phyloP scores from a whole-genome alignment of 1,139 yeast genomes.

The Saccharomycopsis hybrid region DNA sequence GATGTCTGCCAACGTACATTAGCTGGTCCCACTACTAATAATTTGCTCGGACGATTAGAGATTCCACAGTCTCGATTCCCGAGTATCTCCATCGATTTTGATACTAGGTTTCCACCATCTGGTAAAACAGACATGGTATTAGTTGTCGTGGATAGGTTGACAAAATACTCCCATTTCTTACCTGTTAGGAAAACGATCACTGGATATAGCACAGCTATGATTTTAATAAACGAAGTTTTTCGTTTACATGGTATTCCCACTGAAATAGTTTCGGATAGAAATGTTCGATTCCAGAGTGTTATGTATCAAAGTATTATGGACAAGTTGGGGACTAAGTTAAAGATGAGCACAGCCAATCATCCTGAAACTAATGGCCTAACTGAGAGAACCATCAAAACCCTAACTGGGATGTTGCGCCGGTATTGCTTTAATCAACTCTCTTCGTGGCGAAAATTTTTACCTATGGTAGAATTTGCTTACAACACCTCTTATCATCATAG shows the following conservation, averaged over 20 bases:
- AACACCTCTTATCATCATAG: neutral
- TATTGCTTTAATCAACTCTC: neutral
- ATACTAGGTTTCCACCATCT: neutral
- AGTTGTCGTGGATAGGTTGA: neutral
- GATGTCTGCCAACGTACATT: neutral
- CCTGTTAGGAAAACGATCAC: neutral
- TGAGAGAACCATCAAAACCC: neutral
- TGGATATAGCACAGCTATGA: neutral
- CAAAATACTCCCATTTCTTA: neutral
- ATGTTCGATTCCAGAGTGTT: neutral
- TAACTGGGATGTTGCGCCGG: neutral
- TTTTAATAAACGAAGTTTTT: neutral
- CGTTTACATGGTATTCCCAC: neutral
- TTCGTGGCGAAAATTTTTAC: neutral
- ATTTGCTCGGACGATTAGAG: neutral
- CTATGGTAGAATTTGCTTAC: neutral
- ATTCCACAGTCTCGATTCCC: neutral
- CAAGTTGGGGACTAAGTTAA: neutral
- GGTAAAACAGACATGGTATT: neutral
- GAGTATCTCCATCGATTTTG: neutral
- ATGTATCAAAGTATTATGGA: neutral
- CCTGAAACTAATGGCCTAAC: constrained; percentile 1
- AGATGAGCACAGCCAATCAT: neutral
- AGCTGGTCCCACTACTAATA: neutral
- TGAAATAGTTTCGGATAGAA: neutral